A percentile compares a stretch with the other conserved stretches of the same genome.
Conservation (phyloP, 305 asterid genomes). For the Fraxinus latifolia region DNA sequence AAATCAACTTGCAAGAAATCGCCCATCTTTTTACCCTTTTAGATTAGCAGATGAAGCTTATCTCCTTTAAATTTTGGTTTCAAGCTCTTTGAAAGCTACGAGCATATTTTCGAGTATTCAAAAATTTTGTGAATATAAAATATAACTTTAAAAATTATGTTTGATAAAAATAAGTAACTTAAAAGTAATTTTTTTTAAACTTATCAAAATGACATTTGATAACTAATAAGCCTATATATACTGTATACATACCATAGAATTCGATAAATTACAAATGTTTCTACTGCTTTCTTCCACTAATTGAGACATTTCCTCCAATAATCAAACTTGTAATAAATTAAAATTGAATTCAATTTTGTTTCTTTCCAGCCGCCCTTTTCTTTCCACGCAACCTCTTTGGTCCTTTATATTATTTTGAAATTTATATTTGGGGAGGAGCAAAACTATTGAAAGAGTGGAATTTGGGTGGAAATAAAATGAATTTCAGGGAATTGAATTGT, state of each 20-base stretch:
- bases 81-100: background rate
- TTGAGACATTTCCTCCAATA: background rate
- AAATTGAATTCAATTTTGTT: background rate
- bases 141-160: background rate
- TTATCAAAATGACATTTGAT: too few relatives aligned
- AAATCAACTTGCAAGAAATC: too few relatives aligned
- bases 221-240: too few relatives aligned
- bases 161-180: background rate
- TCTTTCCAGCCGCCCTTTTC: conserved; percentile 1
- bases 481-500: too few relatives aligned
- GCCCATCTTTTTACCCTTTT: background rate
- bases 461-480: too few relatives aligned
- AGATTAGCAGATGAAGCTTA: background rate
- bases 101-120: background rate
- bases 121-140: background rate
- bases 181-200: too few relatives aligned
- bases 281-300: background rate
- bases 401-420: background rate
- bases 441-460: too few relatives aligned
- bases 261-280: too few relatives aligned
- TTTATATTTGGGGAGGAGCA: background rate
- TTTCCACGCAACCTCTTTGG: background rate
- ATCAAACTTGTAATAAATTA: background rate
- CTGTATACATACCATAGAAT: background rate
- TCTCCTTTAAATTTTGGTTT: background rate